A percentile compares a stretch with the other conserved stretches of the same genome.
phyloP scores from a whole-genome alignment of 1,139 yeast genomes.

The Nakaseomyces bracarensis region DNA sequence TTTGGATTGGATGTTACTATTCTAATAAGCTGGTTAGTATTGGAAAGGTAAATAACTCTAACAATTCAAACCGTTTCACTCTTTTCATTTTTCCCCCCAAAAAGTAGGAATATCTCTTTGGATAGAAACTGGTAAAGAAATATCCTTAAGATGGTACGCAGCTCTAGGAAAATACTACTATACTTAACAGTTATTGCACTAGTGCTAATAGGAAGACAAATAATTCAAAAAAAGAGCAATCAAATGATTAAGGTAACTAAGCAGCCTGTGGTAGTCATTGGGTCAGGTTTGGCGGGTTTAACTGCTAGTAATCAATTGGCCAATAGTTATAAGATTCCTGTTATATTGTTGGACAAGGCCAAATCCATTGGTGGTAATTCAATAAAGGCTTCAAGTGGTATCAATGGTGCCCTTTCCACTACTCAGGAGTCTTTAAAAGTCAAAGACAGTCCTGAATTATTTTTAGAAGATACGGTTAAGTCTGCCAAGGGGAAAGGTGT shows the following conservation, averaged over 20 bases:
- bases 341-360: slow-evolving; percentile 55
- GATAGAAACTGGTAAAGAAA: too few species aligned
- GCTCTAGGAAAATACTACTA: slow-evolving; percentile 5
- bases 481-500: slow-evolving; percentile 60
- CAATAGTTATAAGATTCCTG: slow-evolving; percentile 42
- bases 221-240: neutral
- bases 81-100: neutral
- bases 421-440: slow-evolving; percentile 48
- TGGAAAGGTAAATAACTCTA: too few species aligned
- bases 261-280: slow-evolving; percentile 51
- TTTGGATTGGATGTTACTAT: too few species aligned
- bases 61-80: too few species aligned
- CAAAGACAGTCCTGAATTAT: slow-evolving; percentile 48
- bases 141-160: slow-evolving; percentile 1
- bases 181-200: slow-evolving; percentile 6
- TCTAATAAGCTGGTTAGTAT: too few species aligned
- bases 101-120: neutral
- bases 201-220: slow-evolving; percentile 6
- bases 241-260: slow-evolving; percentile 3
- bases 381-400: slow-evolving; percentile 75
- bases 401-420: slow-evolving; percentile 62
- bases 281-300: slow-evolving; percentile 76
- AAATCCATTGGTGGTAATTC: slow-evolving; percentile 68
- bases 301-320: slow-evolving; percentile 64
- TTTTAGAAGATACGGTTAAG: slow-evolving; percentile 54